phyloP scores from a whole-genome alignment of 805 yeast genomes.

The Metschnikowia lunata region DNA sequence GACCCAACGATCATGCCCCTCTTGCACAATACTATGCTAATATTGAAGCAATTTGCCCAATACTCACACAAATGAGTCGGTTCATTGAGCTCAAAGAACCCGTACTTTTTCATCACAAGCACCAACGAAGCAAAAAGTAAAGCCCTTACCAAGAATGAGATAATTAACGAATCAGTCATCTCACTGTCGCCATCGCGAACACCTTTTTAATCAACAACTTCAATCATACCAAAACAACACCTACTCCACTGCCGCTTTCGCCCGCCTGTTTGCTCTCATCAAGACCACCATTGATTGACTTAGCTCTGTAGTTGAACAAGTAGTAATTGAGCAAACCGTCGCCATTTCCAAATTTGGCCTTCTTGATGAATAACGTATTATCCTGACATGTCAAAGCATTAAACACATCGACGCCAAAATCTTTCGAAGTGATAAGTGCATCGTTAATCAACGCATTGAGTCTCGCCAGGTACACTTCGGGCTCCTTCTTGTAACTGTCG shows the following conservation, averaged over 20 bases:
- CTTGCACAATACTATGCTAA: no score
- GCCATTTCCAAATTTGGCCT: constrained; percentile 85
- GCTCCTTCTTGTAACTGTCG: constrained; percentile 33
- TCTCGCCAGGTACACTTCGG: constrained; percentile 49
- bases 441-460: constrained; percentile 61
- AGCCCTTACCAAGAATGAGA: no score
- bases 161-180: no score
- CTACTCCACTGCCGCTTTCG: constrained; percentile 70
- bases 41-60: no score
- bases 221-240: constrained; percentile 73
- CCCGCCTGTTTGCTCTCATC: constrained; percentile 52
- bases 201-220: no score
- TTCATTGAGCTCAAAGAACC: no score
- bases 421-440: constrained; percentile 71
- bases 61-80: no score
- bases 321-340: constrained; percentile 91
- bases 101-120: no score
- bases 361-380: constrained; percentile 75
- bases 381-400: constrained; percentile 91
- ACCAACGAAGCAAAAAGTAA: no score
- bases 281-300: constrained; percentile 79
- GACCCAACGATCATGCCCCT: no score
- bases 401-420: constrained; percentile 76
- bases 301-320: constrained; percentile 82
- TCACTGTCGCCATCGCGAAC: background rate